Evolutionary conservation across 768 basidiomycete species (phyloP), one percentile per base, ranked within the genome.

Genomic region (Daedalea quercina): DNA sequence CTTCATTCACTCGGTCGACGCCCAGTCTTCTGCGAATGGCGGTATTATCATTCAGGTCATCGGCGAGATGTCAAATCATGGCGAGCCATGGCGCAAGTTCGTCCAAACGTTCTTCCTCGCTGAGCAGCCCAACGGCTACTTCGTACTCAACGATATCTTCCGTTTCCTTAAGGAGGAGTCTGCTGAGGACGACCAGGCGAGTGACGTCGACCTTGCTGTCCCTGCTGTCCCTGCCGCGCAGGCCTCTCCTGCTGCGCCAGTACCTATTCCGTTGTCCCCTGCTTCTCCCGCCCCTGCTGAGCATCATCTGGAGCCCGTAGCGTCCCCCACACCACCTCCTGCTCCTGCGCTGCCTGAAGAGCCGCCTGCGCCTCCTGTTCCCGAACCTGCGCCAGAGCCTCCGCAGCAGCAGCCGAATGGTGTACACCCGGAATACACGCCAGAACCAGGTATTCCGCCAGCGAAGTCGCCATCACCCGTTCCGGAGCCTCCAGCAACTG

Each of bases 21-120:
- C 94, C 13, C 95, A 98, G 70, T 88, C 91, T 48, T 95, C 93
- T 44, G 89, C 90, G 54, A 87, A 88, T 60, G 88, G 89, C 56
- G 96, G 96, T 43, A 97, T 99, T 71, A 90, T 97, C 76, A 94
- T 99, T 70, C 94, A 98, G 70, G 96, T 97, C 70, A 95, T 95
- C 66, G 96, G 96, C 60, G 96, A 99, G 76, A 94, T 98, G 90
- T 92, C 90, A 49, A 98, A 98, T 73, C 79, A 82, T 58, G 80
- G 81, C 53, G 90, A 88, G 50, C 79, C 90, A 3, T 99, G 96
- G 96, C 84, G 87, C 65, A 99, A 98, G 74, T 99, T 99, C 63
- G 94, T 94, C 11, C 96, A 99, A 74, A 97, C 95, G 7, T 98
- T 99, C 75, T 98, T 99, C 88, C 86, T 99, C 51, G 96, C 96